A percentile compares a stretch with the other conserved stretches of the same genome.
These are phyloP conservation scores for Dioszegia crocea DNA, from an alignment of 768 basidiomycete species.

Conservation along the genomic window DNA sequence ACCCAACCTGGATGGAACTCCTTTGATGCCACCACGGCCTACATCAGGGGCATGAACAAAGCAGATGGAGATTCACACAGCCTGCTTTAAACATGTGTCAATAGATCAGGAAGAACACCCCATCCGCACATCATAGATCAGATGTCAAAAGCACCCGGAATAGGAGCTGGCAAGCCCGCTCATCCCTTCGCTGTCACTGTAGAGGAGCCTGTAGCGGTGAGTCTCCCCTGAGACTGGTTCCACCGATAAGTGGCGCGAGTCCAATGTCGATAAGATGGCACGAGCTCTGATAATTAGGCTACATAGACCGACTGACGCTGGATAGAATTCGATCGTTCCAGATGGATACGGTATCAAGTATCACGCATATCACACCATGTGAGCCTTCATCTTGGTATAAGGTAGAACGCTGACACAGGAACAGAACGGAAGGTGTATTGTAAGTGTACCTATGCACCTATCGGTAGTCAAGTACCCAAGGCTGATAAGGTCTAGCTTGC, in stretches of 20 bases:
- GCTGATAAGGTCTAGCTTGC: conserved; percentile 20
- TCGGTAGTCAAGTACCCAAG: background rate
- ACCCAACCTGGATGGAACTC: background rate
- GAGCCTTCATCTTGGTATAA: conserved; percentile 4
- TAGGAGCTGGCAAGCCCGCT: conserved; percentile 37
- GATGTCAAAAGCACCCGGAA: conserved; percentile 27
- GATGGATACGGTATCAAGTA: conserved; percentile 48
- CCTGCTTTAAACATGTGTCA: too few species aligned
- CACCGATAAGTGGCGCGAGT: too few species aligned
- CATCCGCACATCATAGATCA: background rate
- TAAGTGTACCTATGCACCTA: conserved; percentile 8
- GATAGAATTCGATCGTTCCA: conserved; percentile 42
- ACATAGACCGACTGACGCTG: too few species aligned
- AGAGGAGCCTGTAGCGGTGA: conserved; percentile 38
- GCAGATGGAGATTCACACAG: background rate
- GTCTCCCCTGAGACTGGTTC: conserved; percentile 8
- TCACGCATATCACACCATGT: conserved; percentile 47
- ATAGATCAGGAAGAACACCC: too few species aligned
- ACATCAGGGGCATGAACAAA: background rate
- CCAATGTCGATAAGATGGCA: too few species aligned
- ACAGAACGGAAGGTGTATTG: conserved; percentile 45
- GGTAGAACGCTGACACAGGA: background rate
- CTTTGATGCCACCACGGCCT: background rate
- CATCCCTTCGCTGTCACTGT: conserved; percentile 46
- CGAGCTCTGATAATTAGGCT: too few species aligned